Evolutionary conservation across 2,329 filamentous ascomycete genomes (phyloP), one percentile per base, ranked within the genome.

Genomic region (Lasiodiplodia citricola): DNA sequence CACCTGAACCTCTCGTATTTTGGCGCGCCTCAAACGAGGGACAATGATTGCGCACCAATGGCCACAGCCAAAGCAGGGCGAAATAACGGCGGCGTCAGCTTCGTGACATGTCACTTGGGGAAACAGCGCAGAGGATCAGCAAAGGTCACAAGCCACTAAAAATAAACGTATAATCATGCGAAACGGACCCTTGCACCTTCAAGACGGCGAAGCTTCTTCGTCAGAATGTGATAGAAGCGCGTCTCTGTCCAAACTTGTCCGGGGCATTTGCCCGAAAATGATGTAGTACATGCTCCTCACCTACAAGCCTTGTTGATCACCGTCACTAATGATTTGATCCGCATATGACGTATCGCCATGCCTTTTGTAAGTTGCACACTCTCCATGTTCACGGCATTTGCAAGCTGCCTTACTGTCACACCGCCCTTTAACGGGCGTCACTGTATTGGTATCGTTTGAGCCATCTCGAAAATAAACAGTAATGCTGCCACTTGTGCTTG

Each of bases 401-500:
- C 38, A 41, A 14, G 38, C 5, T 41, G 41, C 18, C 18, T 6
- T n/a, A 8, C 41, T 47, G n/a, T 47, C 44, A 47, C 44, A 47
- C 44, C 18, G 8, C 44, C 44, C 44, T 47, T 21, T 41, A 3
- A 23, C 35, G 13, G 47, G 25, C 21, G 5, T 6, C 4, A 63
- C 16, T 25, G 44, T 63, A 63, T 63, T 41, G 28, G n/a, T 28
- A n/a, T 16, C 16, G 31, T 21, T 50, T 28, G 31, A 63, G 41
- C 25, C 28, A n/a, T 25, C 58, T 44, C 10, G 58, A 21, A 16
- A 23, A 44, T 14, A 57, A 35, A 23, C 10, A 57, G 23, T 47
- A 56, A 63, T 50, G 25, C 47, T 54, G 54, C 52, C 50, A 65
- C 51, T 47, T 55, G 35, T 54, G 37, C 57, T 28, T 64, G 60